Evolutionary conservation across 352 stramenopile species (phyloP), one percentile per base, ranked within the genome.

Genomic region (Thalassiosira hispida): DNA sequence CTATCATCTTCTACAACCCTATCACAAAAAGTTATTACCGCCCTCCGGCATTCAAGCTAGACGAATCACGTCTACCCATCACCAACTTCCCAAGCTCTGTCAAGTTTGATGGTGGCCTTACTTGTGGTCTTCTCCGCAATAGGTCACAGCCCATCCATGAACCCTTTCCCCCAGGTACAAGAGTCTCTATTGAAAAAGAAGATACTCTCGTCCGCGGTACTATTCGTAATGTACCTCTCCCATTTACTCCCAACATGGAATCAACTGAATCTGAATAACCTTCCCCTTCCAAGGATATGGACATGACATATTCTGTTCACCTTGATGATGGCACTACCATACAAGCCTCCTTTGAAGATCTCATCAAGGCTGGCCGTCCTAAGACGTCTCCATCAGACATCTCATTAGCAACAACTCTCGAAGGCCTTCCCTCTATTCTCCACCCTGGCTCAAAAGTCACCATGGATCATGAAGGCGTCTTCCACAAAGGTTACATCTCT

Each of bases 1-100:
- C 46, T 1, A 70, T 70, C 14, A 3, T 51, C 8, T 70, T 60
- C n/a, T 70, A 70, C 42, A 70, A 70, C 38, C 61, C 61, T 47
- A 2, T 70, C 46, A 70, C 61, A 1, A 11, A 7, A 7, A 31
- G 3, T 0, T 70, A 60, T 40, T 70, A 70, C 25, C 6, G 44
- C 0, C 61, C 61, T 14, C 42, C 46, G 3, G 61, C 23, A 8
- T 70, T 70, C 25, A 56, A 56, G 14, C 61, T 70, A 0, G 44
- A 70, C 1, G 14, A 25, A n/a, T 2, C 16, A 25, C 46, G 27
- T 1, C 44, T 70, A 0, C 61, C 27, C 1, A n/a, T 47, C 22
- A 70, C 12, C n/a, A 40, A 35, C 20, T 70, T 60, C 25, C 61
- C 61, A 0, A 33, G 11, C 1, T 16, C 7, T 3, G 60, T 70